A percentile compares a stretch with the other conserved stretches of the same genome.
Evolutionary conservation across 2,329 filamentous ascomycete genomes (phyloP).

Genomic region (Bisporella sp.): DNA sequence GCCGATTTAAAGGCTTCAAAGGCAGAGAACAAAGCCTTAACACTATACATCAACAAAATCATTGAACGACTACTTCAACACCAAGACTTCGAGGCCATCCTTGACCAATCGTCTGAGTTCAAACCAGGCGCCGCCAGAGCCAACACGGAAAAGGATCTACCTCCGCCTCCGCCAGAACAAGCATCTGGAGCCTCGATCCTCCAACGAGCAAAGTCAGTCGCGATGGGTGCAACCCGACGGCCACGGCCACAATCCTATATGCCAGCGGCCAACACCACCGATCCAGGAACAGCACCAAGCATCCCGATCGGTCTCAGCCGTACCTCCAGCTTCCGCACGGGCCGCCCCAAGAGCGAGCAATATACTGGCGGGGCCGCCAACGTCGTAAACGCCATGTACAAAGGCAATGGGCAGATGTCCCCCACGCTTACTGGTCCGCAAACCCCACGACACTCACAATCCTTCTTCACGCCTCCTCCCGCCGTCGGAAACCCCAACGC

Average conservation of each 20-base stretch:
- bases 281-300: slow-evolving; percentile 68
- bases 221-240: slow-evolving; percentile 37
- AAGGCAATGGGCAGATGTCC: slow-evolving; percentile 52
- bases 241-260: slow-evolving; percentile 52
- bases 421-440: slow-evolving; percentile 43
- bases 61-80: slow-evolving; percentile 92
- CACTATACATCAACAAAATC: slow-evolving; percentile 98
- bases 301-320: slow-evolving; percentile 61
- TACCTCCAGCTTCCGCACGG: slow-evolving; percentile 42
- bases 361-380: slow-evolving; percentile 52
- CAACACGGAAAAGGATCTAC: slow-evolving; percentile 76
- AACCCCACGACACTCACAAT: slow-evolving; percentile 53
- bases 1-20: slow-evolving; percentile 71
- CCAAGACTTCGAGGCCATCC: slow-evolving; percentile 89
- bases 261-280: slow-evolving; percentile 41
- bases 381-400: slow-evolving; percentile 87
- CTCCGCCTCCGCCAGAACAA: slow-evolving; percentile 55
- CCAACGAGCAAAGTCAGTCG: slow-evolving; percentile 56
- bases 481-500: slow-evolving; percentile 46
- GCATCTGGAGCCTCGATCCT: slow-evolving; percentile 42
- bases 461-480: slow-evolving; percentile 51
- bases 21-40: slow-evolving; percentile 95
- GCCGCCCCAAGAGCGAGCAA: slow-evolving; percentile 57
- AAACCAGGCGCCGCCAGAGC: slow-evolving; percentile 32
- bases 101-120: slow-evolving; percentile 68